These are phyloP conservation scores for Cercospora beticola DNA, from an alignment of 2,329 filamentous ascomycete species.

Conservation along the genomic window DNA sequence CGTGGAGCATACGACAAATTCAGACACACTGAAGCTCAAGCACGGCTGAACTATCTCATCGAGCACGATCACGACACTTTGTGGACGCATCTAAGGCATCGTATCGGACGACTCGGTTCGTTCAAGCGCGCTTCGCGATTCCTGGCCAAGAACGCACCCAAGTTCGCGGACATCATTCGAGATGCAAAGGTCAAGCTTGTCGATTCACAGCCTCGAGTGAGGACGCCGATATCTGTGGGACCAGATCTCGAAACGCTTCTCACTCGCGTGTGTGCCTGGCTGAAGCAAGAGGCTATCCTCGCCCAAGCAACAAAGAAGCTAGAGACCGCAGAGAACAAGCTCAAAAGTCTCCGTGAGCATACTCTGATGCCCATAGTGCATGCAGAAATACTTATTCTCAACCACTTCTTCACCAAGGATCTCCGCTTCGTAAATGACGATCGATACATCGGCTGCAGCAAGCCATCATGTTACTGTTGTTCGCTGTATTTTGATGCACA, in stretches of 20 bases:
- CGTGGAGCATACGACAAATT: neutral
- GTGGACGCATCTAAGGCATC: neutral
- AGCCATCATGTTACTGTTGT: conserved; percentile 15
- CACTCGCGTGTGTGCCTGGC: neutral
- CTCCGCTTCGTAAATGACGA: conserved; percentile 5
- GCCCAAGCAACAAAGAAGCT: neutral
- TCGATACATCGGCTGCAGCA: conserved; percentile 12
- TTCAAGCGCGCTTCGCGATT: neutral
- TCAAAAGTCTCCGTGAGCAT: neutral
- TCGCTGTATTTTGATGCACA: conserved; percentile 4
- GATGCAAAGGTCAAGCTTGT: neutral
- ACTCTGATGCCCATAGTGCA: conserved; percentile 1
- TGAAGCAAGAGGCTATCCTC: neutral
- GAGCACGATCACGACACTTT: neutral
- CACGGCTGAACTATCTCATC: neutral
- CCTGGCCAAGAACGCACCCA: neutral
- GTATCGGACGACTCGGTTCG: neutral
- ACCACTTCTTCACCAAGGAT: conserved; percentile 8
- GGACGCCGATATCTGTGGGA: neutral
- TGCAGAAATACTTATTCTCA: conserved; percentile 3
- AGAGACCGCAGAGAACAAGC: neutral
- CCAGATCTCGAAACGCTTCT: neutral
- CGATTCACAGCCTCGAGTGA: neutral
- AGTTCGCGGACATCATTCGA: neutral
- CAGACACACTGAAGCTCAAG: neutral